Base-by-base conservation (phyloP, 2,329 filamentous ascomycete genomes). In the Neocucurbitaria cava region DNA sequence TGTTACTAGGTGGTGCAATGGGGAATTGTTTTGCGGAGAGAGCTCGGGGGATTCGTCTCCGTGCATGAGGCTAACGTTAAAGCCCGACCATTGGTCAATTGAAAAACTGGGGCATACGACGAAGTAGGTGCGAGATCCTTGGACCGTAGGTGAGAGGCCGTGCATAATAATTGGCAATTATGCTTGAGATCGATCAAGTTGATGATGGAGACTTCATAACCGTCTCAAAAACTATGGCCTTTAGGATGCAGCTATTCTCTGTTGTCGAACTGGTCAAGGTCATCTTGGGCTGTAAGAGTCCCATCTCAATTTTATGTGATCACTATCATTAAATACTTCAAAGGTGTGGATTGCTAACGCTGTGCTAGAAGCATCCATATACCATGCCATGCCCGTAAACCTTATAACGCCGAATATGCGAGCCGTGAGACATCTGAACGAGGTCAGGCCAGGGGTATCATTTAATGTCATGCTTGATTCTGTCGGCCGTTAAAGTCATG, bases 391-490 rank as follows among this genome's bases (percentile, higher is more conserved):
- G 30, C 41, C 48, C 39, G 44, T 52, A n/a, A 35, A 3, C 13
- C 31, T 17, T 35, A 35, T 39, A 61, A 62, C 66, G 62, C 66
- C 66, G 47, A 56, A 20, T 61, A 68, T 69, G 64, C 62, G 62
- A 65, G 65, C 61, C 63, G 53, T 55, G 23, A 36, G 28, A 50
- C 49, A 49, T 31, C 35, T 23, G 24, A 20, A 36, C 35, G 50
- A 54, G 53, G 53, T 53, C 54, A 44, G 42, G 46, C 55, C 49
- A 55, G 57, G 58, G 66, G 69, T 72, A 72, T 72, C 69, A 69
- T 68, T 63, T 61, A 65, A 54, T 54, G 49, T 61, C 61, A 62
- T 63, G 59, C 60, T 61, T 61, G 51, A 60, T 49, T 56, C 48
- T 44, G 35, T 51, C 43, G 62, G 62, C 62, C 66, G 64, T 69